Percentiles rank a stretch among this genome's conserved stretches.
Evolutionary conservation across 805 yeast genomes (phyloP).

Genomic region (Wickerhamomyces silvicola): DNA sequence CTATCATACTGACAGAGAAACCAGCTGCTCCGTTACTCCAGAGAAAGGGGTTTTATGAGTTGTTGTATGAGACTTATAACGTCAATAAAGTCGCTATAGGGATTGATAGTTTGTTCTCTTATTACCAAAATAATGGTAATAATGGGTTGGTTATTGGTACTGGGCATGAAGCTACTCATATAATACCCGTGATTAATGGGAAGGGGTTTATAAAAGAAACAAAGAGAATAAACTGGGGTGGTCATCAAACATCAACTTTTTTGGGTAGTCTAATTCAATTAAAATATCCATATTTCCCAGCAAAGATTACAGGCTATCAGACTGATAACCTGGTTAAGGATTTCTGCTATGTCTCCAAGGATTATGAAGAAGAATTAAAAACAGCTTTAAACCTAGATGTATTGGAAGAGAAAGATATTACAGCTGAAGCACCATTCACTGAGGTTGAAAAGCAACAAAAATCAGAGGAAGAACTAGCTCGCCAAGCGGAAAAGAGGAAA

Average conservation of each 20-base stretch:
- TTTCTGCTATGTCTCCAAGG: constrained; percentile 67
- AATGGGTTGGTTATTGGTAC: constrained; percentile 76
- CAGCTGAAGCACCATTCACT: constrained; percentile 76
- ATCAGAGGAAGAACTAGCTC: constrained; percentile 72
- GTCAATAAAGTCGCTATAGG: constrained; percentile 76
- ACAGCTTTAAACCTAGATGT: constrained; percentile 51
- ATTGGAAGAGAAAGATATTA: constrained; percentile 64
- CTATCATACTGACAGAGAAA: constrained; percentile 74
- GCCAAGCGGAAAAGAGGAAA: constrained; percentile 70
- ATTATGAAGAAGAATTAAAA: constrained; percentile 61
- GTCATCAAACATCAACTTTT: constrained; percentile 61
- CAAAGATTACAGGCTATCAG: constrained; percentile 58
- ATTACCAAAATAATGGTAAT: constrained; percentile 49
- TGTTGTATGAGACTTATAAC: constrained; percentile 77
- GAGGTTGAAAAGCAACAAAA: constrained; percentile 64
- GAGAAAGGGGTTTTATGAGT: constrained; percentile 68
- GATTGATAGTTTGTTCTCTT: constrained; percentile 76
- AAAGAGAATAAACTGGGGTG: constrained; percentile 91
- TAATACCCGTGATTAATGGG: constrained; percentile 77
- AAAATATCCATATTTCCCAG: constrained; percentile 90
- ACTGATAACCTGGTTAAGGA: constrained; percentile 63
- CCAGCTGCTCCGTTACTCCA: constrained; percentile 67
- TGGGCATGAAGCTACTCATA: constrained; percentile 76
- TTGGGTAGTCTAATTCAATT: constrained; percentile 57
- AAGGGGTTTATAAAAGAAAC: constrained; percentile 57